A percentile compares a stretch with the other conserved stretches of the same genome.
These are phyloP conservation scores for Asterophora parasitica DNA, from an alignment of 768 basidiomycete species.

Conservation along the genomic window DNA sequence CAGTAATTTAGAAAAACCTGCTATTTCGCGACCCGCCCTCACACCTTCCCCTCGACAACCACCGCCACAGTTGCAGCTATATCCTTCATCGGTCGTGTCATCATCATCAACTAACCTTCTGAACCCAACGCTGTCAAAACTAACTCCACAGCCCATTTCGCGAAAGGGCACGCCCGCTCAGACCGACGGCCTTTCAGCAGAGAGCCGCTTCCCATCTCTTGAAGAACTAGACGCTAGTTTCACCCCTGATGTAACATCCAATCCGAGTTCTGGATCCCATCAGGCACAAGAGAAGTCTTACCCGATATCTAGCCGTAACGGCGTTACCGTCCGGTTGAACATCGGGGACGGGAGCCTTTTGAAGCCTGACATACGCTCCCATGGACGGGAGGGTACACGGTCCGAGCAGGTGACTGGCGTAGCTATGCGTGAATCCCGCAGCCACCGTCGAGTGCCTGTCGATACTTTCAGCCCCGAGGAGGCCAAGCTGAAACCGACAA, in stretches of 20 bases:
- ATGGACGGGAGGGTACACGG: conserved; percentile 36
- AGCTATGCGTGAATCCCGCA: conserved; percentile 39
- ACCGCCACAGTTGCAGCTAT: conserved; percentile 21
- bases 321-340: neutral
- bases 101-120: conserved; percentile 24
- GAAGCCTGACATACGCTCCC: conserved; percentile 19
- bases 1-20: conserved; percentile 25
- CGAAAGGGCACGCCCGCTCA: conserved; percentile 28
- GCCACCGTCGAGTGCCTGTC: neutral
- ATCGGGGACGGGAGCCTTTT: conserved; percentile 11
- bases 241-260: conserved; percentile 19
- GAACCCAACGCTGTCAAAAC: conserved; percentile 26
- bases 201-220: conserved; percentile 81
- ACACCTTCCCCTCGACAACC: conserved; percentile 31
- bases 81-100: conserved; percentile 27
- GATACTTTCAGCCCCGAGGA: conserved; percentile 1
- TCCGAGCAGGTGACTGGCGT: conserved; percentile 56
- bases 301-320: conserved; percentile 10
- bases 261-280: conserved; percentile 5
- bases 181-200: conserved; percentile 44
- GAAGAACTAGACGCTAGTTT: conserved; percentile 73
- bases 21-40: conserved; percentile 21
- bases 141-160: conserved; percentile 25
- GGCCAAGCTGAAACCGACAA: neutral
- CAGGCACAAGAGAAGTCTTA: conserved; percentile 11